Conservation (phyloP, 2,329 filamentous ascomycete genomes). For the Paraconiothyrium sp. region DNA sequence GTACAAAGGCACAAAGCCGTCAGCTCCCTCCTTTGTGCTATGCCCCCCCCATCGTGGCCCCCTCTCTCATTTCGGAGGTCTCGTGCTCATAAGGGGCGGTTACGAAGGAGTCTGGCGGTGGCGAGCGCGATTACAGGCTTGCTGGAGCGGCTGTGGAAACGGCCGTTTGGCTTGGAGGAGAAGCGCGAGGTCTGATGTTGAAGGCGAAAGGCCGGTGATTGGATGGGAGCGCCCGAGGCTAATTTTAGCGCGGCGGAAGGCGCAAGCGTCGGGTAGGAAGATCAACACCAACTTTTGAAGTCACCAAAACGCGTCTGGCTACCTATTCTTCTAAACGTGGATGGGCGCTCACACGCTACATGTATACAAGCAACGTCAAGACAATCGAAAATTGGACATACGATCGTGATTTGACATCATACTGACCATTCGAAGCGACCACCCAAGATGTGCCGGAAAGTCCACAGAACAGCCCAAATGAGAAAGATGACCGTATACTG, state of each 20-base stretch:
- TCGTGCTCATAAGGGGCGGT: conserved; percentile 13
- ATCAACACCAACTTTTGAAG: not conserved
- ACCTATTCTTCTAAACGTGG: too few species aligned
- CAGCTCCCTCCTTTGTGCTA: conserved; percentile 10
- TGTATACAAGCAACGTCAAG: too few species aligned
- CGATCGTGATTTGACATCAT: too few species aligned
- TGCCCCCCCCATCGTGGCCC: conserved; percentile 6
- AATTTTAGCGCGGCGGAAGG: conserved; percentile 7
- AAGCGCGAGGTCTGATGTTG: not conserved
- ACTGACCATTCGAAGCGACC: too few species aligned
- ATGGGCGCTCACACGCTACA: too few species aligned
- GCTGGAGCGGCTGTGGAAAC: conserved; percentile 3
- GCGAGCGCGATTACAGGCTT: conserved; percentile 2
- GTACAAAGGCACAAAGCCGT: not conserved
- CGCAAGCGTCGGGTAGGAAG: not conserved
- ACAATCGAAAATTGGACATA: too few species aligned
- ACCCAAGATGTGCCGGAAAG: too few species aligned
- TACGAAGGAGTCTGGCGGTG: not conserved
- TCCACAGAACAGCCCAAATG: too few species aligned
- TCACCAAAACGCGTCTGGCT: too few species aligned
- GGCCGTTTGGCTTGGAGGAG: not conserved
- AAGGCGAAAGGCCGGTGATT: not conserved
- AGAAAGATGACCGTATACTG: too few species aligned
- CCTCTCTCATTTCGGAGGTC: conserved; percentile 9
- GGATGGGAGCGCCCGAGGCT: not conserved